A percentile compares a stretch with the other conserved stretches of the same genome.
These are phyloP conservation scores for Blepharisma japonicum DNA, from an alignment of 73 alveolate genomes.

Conservation along the genomic window DNA sequence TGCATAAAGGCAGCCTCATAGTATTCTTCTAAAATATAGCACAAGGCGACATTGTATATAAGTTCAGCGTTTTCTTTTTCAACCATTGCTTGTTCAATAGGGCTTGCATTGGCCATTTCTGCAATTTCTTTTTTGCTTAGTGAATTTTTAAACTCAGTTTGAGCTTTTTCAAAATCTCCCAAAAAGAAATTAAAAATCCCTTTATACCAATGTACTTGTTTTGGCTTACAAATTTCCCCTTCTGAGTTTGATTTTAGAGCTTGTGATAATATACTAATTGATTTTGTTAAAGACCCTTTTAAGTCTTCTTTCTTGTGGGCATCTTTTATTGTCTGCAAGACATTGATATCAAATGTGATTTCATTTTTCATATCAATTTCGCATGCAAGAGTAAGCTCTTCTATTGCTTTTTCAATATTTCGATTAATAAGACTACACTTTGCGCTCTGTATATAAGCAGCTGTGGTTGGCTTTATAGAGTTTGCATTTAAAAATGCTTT, in stretches of 20 bases:
- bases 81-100: slow-evolving; percentile 36
- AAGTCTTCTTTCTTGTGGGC: not conserved
- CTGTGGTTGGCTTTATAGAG: not conserved
- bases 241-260: not conserved
- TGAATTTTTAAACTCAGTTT: slow-evolving; percentile 45
- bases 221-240: slow-evolving; percentile 39
- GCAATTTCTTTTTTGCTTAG: slow-evolving; percentile 25
- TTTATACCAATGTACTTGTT: slow-evolving; percentile 39
- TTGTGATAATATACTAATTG: slow-evolving; percentile 3
- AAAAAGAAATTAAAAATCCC: slow-evolving; percentile 46
- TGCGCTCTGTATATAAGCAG: slow-evolving; percentile 24
- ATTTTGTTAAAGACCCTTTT: not conserved
- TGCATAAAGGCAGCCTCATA: slow-evolving; percentile 13
- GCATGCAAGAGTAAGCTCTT: not conserved
- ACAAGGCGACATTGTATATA: slow-evolving; percentile 6
- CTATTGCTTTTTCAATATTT: slow-evolving; percentile 40
- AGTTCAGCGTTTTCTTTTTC: slow-evolving; percentile 44
- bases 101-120: slow-evolving; percentile 30
- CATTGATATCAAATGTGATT: not conserved
- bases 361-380: not conserved
- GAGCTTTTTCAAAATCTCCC: slow-evolving; percentile 49
- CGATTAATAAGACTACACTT: slow-evolving; percentile 39
- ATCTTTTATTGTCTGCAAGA: not conserved
- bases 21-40: not conserved
- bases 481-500: slow-evolving; percentile 43